Evolutionary conservation across 441 rosid species (phyloP).

Genomic region (Manihot esculenta): DNA sequence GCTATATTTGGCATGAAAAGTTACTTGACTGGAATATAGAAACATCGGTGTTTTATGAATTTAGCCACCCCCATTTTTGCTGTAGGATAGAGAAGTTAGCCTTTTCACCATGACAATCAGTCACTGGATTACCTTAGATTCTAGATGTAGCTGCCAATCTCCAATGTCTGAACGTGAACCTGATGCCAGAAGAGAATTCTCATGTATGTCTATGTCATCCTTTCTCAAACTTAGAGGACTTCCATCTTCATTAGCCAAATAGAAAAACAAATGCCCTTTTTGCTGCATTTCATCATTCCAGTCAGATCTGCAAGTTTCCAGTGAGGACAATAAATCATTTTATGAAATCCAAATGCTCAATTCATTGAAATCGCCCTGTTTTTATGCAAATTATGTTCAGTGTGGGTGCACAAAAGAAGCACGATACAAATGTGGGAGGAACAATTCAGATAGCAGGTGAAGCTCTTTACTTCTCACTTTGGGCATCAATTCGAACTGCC

Average conservation of each 20-base stretch:
- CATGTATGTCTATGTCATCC: conserved; percentile 37
- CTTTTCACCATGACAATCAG: conserved; percentile 10
- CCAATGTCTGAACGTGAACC: conserved; percentile 79
- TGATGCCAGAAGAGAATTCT: conserved; percentile 71
- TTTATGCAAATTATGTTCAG: not conserved
- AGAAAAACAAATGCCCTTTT: conserved; percentile 80
- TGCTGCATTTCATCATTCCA: conserved; percentile 50
- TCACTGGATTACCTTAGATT: conserved; percentile 55
- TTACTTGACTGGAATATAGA: not conserved
- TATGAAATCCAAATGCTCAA: not conserved
- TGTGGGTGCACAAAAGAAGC: not conserved
- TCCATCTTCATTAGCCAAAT: conserved; percentile 91
- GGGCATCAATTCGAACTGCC: conserved; percentile 70
- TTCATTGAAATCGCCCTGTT: not conserved
- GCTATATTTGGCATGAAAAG: not conserved
- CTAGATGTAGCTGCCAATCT: conserved; percentile 87
- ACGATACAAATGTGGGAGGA: not conserved
- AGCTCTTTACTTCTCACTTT: conserved; percentile 51
- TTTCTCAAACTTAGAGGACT: conserved; percentile 55
- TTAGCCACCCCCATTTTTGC: not conserved
- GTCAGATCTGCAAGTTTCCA: conserved; percentile 37
- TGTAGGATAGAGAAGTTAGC: not conserved
- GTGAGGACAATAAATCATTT: conserved; percentile 6
- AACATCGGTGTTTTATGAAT: not conserved
- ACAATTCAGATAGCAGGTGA: conserved; percentile 15